A percentile compares a stretch with the other conserved stretches of the same genome.
These are phyloP conservation scores for Biscogniauxia marginata DNA, from an alignment of 2,329 filamentous ascomycete species.

Conservation along the genomic window DNA sequence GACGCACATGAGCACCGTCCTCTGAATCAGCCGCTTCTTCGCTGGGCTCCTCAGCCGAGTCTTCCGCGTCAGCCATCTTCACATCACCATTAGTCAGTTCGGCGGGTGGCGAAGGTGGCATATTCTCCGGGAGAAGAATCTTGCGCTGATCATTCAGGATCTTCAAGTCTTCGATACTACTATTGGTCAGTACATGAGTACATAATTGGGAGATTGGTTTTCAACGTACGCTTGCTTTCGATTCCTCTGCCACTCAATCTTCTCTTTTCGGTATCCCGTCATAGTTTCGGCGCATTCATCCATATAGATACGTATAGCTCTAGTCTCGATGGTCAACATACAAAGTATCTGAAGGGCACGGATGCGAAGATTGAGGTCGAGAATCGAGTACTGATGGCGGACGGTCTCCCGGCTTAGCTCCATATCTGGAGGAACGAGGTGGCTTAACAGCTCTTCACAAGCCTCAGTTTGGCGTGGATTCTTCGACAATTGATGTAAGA, in stretches of 20 bases:
- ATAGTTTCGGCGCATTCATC: constrained; percentile 91
- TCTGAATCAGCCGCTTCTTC: constrained; percentile 67
- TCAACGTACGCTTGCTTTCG: constrained; percentile 62
- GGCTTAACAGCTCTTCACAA: constrained; percentile 76
- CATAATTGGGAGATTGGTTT: neutral
- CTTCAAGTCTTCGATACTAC: constrained; percentile 68
- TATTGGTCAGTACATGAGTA: constrained; percentile 27
- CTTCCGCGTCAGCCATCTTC: constrained; percentile 64
- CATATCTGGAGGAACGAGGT: constrained; percentile 75
- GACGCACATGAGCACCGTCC: constrained; percentile 58
- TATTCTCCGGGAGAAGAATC: constrained; percentile 69
- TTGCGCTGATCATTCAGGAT: constrained; percentile 71
- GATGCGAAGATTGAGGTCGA: constrained; percentile 82
- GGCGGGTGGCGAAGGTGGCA: constrained; percentile 59
- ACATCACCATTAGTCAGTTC: constrained; percentile 53
- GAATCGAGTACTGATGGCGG: constrained; percentile 65
- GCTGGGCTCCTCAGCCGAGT: constrained; percentile 57
- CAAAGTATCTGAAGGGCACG: constrained; percentile 81
- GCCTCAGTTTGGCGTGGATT: constrained; percentile 65
- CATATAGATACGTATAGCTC: constrained; percentile 82
- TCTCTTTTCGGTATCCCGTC: constrained; percentile 92
- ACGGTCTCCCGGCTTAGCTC: constrained; percentile 77
- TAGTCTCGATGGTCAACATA: constrained; percentile 82
- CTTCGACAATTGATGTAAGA: constrained; percentile 81
- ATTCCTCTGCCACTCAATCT: constrained; percentile 86